Base-by-base conservation (phyloP, 352 stramenopile genomes). In the Globisporangium carolinianum region DNA sequence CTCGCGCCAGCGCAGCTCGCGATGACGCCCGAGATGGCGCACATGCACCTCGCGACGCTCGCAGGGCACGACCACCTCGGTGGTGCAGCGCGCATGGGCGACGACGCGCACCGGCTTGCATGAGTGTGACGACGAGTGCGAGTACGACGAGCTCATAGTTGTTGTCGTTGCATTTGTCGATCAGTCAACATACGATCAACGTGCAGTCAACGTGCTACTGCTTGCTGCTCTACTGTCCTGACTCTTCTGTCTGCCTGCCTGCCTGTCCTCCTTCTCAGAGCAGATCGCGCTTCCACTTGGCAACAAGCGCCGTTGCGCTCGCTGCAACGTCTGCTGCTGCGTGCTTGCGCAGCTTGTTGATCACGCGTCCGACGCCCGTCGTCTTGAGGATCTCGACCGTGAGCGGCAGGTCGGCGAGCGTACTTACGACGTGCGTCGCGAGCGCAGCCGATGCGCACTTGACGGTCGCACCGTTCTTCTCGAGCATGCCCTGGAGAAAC, bases 311-410 rank as follows among this genome's bases (percentile, higher is more conserved):
- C 35, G 79, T 83, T 1, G 85, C 83, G 8, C 62, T 64, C 53
- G 83, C 87, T 15, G 83, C 76, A 8, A 95, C 85, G 1, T 82
- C 61, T 5, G 83, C 62, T 36, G 69, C 66, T 17, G 68, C 58
- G 46, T 95, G 85, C 64, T 95, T 95, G 47, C 83, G 77, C 18
- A 95, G 67, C 60, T 95, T 95, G 71, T 93, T 93, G 66, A 95
- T 91, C 50, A 83, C 85, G 48, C 81, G 77, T 1, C 85, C 85
- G 15, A 95, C 56, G 55, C 85, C 85, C 24, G 85, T 95, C 52
- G 55, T 73, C 64, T 95, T 95, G 46, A 95, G 67, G 58, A 91
- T 88, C 58, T 93, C 83, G 53, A 95, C 82, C 51, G 73, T 93
- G 42, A 95, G 70, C 53, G 68, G 61, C 72, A 95, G 79, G 43